Evolutionary conservation across 1,284 basidiomycete genomes (phyloP).

Genomic region (Takashimella koratensis): DNA sequence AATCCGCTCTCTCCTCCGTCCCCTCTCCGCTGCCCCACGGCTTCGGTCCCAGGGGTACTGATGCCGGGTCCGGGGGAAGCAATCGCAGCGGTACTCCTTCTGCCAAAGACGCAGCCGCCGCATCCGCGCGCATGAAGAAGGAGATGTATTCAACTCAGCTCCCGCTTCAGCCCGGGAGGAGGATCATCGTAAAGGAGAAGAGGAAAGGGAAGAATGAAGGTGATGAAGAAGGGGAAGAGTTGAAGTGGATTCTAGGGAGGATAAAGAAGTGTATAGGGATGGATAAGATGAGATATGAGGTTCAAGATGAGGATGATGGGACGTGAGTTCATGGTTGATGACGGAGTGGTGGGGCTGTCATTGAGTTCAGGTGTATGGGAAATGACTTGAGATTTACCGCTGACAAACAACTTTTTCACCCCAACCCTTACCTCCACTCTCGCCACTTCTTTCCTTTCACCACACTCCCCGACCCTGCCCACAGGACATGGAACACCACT

Average conservation of each 20-base stretch:
- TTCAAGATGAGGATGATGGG: slow-evolving; percentile 43
- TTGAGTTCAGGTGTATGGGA: neutral
- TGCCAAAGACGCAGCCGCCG: slow-evolving; percentile 3
- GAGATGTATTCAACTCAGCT: slow-evolving; percentile 43
- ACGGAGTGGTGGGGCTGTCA: slow-evolving; percentile 8
- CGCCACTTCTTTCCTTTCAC: neutral
- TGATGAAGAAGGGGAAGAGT: slow-evolving; percentile 19
- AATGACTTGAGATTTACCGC: neutral
- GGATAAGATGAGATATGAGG: slow-evolving; percentile 47
- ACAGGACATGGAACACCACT: slow-evolving; percentile 49
- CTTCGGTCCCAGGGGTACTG: slow-evolving; percentile 5
- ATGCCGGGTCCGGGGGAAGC: slow-evolving; percentile 4
- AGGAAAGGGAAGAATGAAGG: slow-evolving; percentile 12
- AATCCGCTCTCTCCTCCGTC: slow-evolving; percentile 13
- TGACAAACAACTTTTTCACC: too few relatives aligned
- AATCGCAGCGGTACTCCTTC: slow-evolving; percentile 6
- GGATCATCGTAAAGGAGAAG: slow-evolving; percentile 45
- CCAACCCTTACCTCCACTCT: neutral
- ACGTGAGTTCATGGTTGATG: slow-evolving; percentile 13
- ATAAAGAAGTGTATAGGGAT: slow-evolving; percentile 42
- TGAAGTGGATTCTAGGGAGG: slow-evolving; percentile 51
- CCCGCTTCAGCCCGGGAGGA: slow-evolving; percentile 47
- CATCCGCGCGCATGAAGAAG: slow-evolving; percentile 11
- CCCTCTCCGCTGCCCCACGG: slow-evolving; percentile 13
- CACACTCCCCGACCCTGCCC: neutral